phyloP scores from a whole-genome alignment of 2,329 filamentous ascomycete genomes.

The Colletotrichum karsti region DNA sequence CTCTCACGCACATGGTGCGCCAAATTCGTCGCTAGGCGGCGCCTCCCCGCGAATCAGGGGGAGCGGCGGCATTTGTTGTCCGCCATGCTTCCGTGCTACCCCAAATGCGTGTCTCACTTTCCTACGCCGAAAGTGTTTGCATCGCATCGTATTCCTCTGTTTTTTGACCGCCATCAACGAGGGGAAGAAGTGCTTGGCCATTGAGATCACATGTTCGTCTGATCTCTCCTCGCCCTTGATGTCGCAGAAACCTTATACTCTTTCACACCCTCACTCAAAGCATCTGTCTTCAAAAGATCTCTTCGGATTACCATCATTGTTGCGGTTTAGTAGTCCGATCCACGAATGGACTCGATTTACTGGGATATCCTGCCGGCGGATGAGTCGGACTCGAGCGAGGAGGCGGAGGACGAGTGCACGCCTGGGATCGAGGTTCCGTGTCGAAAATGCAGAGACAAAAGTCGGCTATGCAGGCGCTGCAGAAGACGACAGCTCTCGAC shows the following conservation, averaged over 20 bases:
- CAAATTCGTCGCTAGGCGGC: background rate
- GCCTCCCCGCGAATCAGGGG: background rate
- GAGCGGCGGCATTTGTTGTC: background rate
- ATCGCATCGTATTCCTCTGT: background rate
- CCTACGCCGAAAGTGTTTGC: fast-evolving
- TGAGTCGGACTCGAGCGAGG: background rate
- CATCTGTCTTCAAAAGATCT: too few relatives aligned
- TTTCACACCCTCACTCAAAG: too few relatives aligned
- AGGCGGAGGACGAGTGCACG: background rate
- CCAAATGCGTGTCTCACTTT: background rate
- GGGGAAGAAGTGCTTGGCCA: too few relatives aligned
- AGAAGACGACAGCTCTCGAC: background rate
- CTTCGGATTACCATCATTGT: fast-evolving
- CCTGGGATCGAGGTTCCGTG: background rate
- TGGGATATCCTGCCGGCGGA: background rate
- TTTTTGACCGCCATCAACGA: background rate
- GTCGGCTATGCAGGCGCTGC: background rate
- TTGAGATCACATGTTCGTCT: background rate
- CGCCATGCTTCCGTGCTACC: background rate
- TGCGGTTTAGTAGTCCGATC: background rate
- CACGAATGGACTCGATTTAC: conserved; percentile 5
- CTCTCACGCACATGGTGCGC: background rate
- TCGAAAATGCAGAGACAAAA: background rate
- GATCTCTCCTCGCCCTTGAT: background rate
- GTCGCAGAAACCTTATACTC: too few relatives aligned